These are phyloP conservation scores for Podaxis sp. DNA, from an alignment of 768 basidiomycete genomes.

Conservation along the genomic window DNA sequence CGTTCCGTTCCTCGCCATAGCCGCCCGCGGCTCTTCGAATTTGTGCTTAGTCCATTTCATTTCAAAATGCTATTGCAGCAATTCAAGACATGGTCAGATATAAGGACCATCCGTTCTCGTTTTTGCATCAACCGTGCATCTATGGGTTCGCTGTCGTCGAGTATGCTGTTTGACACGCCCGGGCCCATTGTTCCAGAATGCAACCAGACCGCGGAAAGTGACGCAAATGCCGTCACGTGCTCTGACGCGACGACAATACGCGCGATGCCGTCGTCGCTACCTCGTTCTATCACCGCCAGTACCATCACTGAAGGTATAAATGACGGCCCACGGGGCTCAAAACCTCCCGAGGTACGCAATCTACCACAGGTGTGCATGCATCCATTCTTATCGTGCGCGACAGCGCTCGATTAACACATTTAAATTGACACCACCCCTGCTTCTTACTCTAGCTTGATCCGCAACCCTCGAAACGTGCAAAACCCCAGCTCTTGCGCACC, in stretches of 20 bases:
- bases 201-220: conserved; percentile 2
- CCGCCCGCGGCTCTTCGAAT: not conserved
- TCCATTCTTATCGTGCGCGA: not conserved
- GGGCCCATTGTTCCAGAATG: conserved; percentile 9
- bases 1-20: conserved; percentile 2
- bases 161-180: not conserved
- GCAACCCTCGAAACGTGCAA: conserved; percentile 5
- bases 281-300: conserved; percentile 7
- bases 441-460: conserved; percentile 13
- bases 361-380: conserved; percentile 5
- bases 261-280: not conserved
- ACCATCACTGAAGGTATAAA: not conserved
- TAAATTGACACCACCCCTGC: conserved; percentile 5
- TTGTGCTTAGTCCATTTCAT: not conserved
- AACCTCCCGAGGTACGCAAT: not conserved
- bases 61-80: conserved; percentile 3
- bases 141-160: not conserved
- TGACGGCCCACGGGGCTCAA: conserved; percentile 5
- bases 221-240: conserved; percentile 6
- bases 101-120: not conserved
- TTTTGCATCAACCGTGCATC: not conserved
- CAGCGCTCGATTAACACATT: not conserved
- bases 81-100: conserved; percentile 3
- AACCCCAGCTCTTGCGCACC: not conserved
- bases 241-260: not conserved